A percentile compares a stretch with the other conserved stretches of the same genome.
phyloP scores from a whole-genome alignment of 768 basidiomycete genomes.

The Mycena latifolia region DNA sequence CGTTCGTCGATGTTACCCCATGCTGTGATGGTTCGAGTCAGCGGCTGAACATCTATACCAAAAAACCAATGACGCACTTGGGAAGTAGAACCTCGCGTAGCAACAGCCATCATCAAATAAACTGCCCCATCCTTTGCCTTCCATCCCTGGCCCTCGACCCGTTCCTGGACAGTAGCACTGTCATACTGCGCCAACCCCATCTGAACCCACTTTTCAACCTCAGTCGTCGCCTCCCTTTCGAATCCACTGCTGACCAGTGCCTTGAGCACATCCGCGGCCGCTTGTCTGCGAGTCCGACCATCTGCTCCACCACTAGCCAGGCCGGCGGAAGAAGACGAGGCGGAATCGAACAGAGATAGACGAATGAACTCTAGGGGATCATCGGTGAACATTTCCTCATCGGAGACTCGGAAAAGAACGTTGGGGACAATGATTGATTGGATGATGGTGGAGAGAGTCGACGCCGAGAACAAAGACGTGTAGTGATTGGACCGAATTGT shows the following conservation, averaged over 20 bases:
- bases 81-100: conserved; percentile 87
- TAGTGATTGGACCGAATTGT: conserved; percentile 92
- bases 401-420: conserved; percentile 87
- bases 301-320: conserved; percentile 60
- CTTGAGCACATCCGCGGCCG: conserved; percentile 95
- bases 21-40: conserved; percentile 61
- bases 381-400: conserved; percentile 96
- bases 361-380: conserved; percentile 96
- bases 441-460: conserved; percentile 85
- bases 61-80: conserved; percentile 62
- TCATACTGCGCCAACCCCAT: conserved; percentile 78
- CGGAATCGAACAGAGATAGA: conserved; percentile 62
- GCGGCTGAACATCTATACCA: conserved; percentile 14
- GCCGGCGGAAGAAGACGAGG: conserved; percentile 70
- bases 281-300: conserved; percentile 88
- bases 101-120: conserved; percentile 93
- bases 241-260: conserved; percentile 86
- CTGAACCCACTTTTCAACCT: conserved; percentile 88
- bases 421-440: conserved; percentile 96
- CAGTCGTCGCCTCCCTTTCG: conserved; percentile 88
- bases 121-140: conserved; percentile 94
- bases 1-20: conserved; percentile 94
- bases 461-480: conserved; percentile 84
- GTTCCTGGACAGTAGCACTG: conserved; percentile 39
- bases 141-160: conserved; percentile 77